Conservation (phyloP, 208 protist species). For the Acanthamoeba healyi region DNA sequence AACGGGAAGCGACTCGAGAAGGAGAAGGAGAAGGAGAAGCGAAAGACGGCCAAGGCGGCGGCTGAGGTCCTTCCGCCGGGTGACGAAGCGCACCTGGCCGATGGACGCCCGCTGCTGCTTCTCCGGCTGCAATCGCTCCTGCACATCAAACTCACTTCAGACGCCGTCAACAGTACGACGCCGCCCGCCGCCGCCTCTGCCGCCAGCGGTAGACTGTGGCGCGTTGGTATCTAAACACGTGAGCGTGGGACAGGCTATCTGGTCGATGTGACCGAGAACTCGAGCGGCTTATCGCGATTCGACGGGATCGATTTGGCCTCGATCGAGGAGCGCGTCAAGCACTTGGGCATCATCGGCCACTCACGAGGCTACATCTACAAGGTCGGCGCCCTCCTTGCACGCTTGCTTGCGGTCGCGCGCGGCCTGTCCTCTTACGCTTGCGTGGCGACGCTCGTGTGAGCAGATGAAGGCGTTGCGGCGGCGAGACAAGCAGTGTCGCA, state of each 20-base stretch:
- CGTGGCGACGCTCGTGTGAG: not conserved
- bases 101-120: not conserved
- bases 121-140: not conserved
- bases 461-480: not conserved
- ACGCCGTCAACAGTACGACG: not conserved
- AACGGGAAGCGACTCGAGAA: not conserved
- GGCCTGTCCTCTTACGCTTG: too few relatives aligned
- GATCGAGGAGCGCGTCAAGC: conserved; percentile 1
- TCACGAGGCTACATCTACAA: conserved; percentile 57
- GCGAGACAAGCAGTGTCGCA: not conserved
- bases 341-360: conserved; percentile 30
- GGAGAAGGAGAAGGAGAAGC: not conserved
- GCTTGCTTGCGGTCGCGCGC: too few relatives aligned
- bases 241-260: not conserved
- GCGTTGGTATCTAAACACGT: not conserved
- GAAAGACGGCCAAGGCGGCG: not conserved
- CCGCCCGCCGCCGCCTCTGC: too few relatives aligned
- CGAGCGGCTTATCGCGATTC: not conserved
- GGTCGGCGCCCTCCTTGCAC: too few relatives aligned
- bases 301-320: not conserved
- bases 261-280: not conserved
- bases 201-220: too few relatives aligned
- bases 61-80: too few relatives aligned
- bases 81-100: conserved; percentile 1
- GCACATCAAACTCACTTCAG: not conserved